Conservation (phyloP, 805 yeast genomes). For the Huiozyma naganishii region DNA sequence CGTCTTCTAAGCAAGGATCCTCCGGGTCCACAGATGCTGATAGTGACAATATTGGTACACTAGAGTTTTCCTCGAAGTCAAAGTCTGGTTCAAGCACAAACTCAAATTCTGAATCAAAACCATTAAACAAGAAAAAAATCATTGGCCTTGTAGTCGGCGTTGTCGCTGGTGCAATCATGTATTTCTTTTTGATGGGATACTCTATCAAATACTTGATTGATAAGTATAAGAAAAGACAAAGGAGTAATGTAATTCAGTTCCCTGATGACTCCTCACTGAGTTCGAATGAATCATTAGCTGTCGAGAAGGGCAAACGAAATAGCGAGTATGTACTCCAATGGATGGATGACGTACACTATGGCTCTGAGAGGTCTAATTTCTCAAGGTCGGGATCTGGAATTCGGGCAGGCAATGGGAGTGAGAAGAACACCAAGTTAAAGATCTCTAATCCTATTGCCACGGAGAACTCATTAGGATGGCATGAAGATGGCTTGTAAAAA, state of each 20-base stretch:
- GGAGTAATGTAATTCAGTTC: slow-evolving; percentile 7
- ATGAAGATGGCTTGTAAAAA: not conserved
- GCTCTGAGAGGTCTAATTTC: not conserved
- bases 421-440: slow-evolving; percentile 24
- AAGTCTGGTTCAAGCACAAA: not conserved
- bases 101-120: slow-evolving; percentile 8
- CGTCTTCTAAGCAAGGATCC: slow-evolving; percentile 1
- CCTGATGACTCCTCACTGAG: slow-evolving; percentile 11
- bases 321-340: slow-evolving; percentile 20
- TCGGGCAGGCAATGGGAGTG: slow-evolving; percentile 8
- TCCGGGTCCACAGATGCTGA: slow-evolving; percentile 1
- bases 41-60: slow-evolving; percentile 9
- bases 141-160: slow-evolving; percentile 81
- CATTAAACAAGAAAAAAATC: slow-evolving; percentile 33
- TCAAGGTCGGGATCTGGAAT: slow-evolving; percentile 6
- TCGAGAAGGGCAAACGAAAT: not conserved
- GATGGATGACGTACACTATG: slow-evolving; percentile 17
- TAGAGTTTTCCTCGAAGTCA: slow-evolving; percentile 15
- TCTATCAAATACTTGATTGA: slow-evolving; percentile 41
- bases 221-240: slow-evolving; percentile 18
- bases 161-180: slow-evolving; percentile 60
- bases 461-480: slow-evolving; percentile 1
- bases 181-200: slow-evolving; percentile 49
- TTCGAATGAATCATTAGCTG: slow-evolving; percentile 1
- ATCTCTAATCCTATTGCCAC: slow-evolving; percentile 45